Conservation (phyloP, 1,139 yeast species). For the Kodamaea derodonti region DNA sequence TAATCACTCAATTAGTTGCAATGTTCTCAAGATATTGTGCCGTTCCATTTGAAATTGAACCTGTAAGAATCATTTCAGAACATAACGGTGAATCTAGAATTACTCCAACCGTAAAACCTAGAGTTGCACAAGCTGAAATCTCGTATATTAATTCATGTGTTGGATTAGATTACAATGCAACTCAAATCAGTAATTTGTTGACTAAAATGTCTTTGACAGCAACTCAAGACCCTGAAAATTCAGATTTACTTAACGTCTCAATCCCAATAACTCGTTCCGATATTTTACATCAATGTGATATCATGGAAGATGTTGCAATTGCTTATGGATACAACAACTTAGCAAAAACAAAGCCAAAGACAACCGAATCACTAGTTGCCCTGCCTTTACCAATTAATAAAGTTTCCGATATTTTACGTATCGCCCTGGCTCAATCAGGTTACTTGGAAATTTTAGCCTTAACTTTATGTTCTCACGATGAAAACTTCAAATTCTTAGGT, state of each 20-base stretch:
- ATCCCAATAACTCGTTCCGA: conserved; percentile 96
- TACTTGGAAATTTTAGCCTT: conserved; percentile 96
- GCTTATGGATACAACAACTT: conserved; percentile 93
- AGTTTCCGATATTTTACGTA: conserved; percentile 83
- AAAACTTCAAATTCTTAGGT: conserved; percentile 85
- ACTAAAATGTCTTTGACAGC: conserved; percentile 81
- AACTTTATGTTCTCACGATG: conserved; percentile 94
- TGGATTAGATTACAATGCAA: conserved; percentile 69
- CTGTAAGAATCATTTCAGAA: conserved; percentile 76
- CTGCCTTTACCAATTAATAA: conserved; percentile 88
- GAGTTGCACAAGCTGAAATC: conserved; percentile 71
- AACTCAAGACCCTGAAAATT: conserved; percentile 43
- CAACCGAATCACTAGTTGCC: conserved; percentile 72
- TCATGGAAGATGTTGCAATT: conserved; percentile 98
- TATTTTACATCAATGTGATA: conserved; percentile 94
- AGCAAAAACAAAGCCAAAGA: conserved; percentile 73
- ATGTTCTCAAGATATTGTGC: conserved; percentile 90
- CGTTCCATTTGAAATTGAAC: conserved; percentile 80
- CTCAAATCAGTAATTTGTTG: conserved; percentile 66
- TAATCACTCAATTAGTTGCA: conserved; percentile 86
- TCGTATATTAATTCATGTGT: conserved; percentile 88
- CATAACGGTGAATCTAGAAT: conserved; percentile 78
- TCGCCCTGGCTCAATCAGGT: conserved; percentile 91
- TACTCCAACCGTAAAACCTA: conserved; percentile 69
- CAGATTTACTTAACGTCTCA: conserved; percentile 58